Evolutionary conservation across 2,329 filamentous ascomycete species (phyloP).

Genomic region (Bipolaris cookei): DNA sequence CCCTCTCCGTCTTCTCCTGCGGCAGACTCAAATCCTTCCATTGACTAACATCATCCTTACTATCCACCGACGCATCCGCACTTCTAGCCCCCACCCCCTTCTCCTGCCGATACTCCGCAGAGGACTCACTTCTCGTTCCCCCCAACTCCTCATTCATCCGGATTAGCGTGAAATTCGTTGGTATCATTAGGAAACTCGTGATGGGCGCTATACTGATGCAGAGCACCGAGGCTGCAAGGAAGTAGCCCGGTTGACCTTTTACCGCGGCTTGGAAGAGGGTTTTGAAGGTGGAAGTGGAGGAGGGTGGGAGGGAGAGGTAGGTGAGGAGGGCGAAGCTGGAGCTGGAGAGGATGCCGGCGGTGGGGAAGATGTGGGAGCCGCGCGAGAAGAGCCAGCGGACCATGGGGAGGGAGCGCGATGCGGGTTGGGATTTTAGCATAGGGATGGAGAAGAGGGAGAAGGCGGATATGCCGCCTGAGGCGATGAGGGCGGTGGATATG

Average conservation of each 20-base stretch:
- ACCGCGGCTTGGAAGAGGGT: background rate
- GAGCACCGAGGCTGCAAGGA: conserved; percentile 24
- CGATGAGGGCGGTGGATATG: conserved; percentile 43
- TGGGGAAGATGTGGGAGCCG: conserved; percentile 47
- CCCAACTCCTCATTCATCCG: conserved; percentile 31
- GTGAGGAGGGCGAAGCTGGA: conserved; percentile 39
- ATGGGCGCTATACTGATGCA: conserved; percentile 31
- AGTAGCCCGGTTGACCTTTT: conserved; percentile 18
- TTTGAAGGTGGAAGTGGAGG: background rate
- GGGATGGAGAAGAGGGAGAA: conserved; percentile 45
- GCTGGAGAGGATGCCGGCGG: conserved; percentile 34
- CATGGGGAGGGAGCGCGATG: conserved; percentile 47
- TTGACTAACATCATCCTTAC: conserved; percentile 34
- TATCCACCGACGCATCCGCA: conserved; percentile 30
- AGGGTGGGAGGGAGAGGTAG: conserved; percentile 20
- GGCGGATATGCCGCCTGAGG: conserved; percentile 44
- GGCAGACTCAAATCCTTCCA: conserved; percentile 38
- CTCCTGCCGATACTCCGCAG: conserved; percentile 6
- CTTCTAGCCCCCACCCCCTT: conserved; percentile 9
- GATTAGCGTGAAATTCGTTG: conserved; percentile 27
- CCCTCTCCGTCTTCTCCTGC: conserved; percentile 22
- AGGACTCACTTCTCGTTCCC: conserved; percentile 18
- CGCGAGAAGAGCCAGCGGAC: conserved; percentile 49
- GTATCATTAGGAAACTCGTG: conserved; percentile 11
- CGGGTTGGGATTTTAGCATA: conserved; percentile 43